Percentiles rank a stretch among this genome's conserved stretches.
These are phyloP conservation scores for Amanita muscaria DNA, from an alignment of 768 basidiomycete genomes.

Conservation along the genomic window DNA sequence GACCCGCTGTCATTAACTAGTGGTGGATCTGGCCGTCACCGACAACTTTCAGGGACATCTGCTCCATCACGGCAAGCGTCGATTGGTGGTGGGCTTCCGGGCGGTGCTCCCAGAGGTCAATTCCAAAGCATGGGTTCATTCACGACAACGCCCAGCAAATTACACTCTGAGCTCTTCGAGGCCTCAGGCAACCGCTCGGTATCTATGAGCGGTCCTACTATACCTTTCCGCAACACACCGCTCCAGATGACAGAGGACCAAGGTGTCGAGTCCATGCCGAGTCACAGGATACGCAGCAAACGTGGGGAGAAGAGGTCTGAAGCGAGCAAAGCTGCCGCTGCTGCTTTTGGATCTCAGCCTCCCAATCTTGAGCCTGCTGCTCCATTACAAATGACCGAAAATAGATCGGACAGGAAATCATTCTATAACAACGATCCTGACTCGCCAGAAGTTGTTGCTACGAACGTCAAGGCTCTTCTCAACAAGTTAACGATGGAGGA, in stretches of 20 bases:
- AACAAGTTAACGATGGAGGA: conserved; percentile 97
- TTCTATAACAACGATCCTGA: conserved; percentile 41
- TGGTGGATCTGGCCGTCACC: conserved; percentile 56
- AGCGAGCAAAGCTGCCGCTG: conserved; percentile 32
- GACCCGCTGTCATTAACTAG: conserved; percentile 52
- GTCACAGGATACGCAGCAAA: conserved; percentile 66
- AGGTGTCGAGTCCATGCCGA: conserved; percentile 43
- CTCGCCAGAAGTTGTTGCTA: conserved; percentile 80
- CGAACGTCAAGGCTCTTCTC: conserved; percentile 84
- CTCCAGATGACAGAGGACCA: conserved; percentile 68
- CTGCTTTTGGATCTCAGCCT: conserved; percentile 26
- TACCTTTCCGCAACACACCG: conserved; percentile 45
- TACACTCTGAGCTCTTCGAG: conserved; percentile 51
- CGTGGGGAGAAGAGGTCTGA: conserved; percentile 77
- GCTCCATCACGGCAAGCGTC: conserved; percentile 39
- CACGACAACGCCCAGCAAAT: conserved; percentile 44
- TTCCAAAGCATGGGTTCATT: conserved; percentile 64
- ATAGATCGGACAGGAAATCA: conserved; percentile 71
- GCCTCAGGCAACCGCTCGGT: conserved; percentile 38
- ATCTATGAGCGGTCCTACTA: conserved; percentile 43
- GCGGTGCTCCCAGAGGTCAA: conserved; percentile 25
- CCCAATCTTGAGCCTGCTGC: conserved; percentile 59
- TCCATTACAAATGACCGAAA: conserved; percentile 70
- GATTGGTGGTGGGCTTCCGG: conserved; percentile 31
- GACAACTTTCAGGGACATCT: conserved; percentile 35